These are phyloP conservation scores for Cercospora berteroae DNA, from an alignment of 2,329 filamentous ascomycete species.

Conservation along the genomic window DNA sequence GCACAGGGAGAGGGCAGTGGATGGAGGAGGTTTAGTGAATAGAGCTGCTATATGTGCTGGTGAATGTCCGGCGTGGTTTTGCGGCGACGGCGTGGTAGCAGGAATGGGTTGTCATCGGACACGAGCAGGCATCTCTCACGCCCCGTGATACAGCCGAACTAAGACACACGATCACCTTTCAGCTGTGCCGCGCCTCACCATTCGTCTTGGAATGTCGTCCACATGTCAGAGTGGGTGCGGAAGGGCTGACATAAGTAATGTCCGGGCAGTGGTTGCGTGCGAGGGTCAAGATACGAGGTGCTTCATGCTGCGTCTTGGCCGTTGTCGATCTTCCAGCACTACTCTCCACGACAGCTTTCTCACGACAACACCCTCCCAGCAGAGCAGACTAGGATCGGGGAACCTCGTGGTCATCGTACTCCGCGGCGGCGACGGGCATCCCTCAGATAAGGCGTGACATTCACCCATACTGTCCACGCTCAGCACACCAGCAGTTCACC, in stretches of 20 bases:
- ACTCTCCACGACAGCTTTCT: background rate
- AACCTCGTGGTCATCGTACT: background rate
- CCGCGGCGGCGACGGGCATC: background rate
- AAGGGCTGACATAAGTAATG: background rate
- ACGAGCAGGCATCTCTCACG: slow-evolving; percentile 2
- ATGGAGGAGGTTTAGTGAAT: background rate
- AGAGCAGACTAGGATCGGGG: background rate
- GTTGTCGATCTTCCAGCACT: background rate
- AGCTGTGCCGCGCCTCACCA: background rate
- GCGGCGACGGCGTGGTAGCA: slow-evolving; percentile 6
- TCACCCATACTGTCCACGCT: background rate
- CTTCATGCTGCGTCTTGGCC: background rate
- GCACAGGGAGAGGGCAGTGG: background rate
- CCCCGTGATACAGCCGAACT: background rate
- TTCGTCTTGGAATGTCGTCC: background rate
- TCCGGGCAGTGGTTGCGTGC: background rate
- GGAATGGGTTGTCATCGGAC: background rate
- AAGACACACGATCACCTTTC: slow-evolving; percentile 2
- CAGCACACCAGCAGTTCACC: background rate
- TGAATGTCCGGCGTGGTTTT: background rate
- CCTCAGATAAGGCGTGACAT: background rate
- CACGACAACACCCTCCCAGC: background rate
- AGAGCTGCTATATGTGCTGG: background rate
- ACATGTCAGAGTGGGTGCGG: background rate
- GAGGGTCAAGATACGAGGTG: background rate